Conservation (phyloP, 2,329 filamentous ascomycete genomes). For the Fonsecaea pedrosoi region DNA sequence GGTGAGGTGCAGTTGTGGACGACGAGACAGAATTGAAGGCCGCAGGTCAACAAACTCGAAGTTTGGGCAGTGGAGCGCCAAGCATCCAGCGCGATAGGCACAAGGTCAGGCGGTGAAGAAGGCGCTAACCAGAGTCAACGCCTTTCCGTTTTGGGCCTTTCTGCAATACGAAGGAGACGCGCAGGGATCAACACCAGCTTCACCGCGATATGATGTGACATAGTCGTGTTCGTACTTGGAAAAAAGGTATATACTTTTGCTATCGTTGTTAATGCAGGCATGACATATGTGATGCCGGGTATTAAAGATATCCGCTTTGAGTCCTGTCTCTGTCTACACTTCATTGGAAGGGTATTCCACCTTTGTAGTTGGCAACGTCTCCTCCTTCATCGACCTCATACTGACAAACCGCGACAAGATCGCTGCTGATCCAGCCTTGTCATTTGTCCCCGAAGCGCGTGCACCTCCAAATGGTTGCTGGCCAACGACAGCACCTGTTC, state of each 20-base stretch:
- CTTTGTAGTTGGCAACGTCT: constrained; percentile 56
- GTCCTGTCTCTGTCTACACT: constrained; percentile 38
- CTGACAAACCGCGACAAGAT: constrained; percentile 62
- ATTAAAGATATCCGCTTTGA: constrained; percentile 5
- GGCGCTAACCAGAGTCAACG: constrained; percentile 13
- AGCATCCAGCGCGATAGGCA: constrained; percentile 7
- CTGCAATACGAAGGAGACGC: constrained; percentile 18
- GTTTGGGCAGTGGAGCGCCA: constrained; percentile 21
- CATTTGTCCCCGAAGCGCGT: constrained; percentile 63
- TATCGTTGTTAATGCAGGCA: constrained; percentile 16
- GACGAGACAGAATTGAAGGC: constrained; percentile 25
- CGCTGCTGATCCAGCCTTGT: constrained; percentile 63
- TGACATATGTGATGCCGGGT: constrained; percentile 12
- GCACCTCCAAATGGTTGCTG: constrained; percentile 62
- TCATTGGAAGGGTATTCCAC: constrained; percentile 63
- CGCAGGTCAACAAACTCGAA: constrained; percentile 33
- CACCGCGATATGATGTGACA: neutral
- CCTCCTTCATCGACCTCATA: constrained; percentile 64
- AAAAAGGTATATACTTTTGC: neutral
- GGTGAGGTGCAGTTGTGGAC: constrained; percentile 28
- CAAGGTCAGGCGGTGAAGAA: constrained; percentile 35
- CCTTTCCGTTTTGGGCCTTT: constrained; percentile 15
- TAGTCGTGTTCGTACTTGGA: neutral
- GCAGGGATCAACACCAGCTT: neutral
- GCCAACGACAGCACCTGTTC: constrained; percentile 52